Percentiles rank a stretch among this genome's conserved stretches.
These are phyloP conservation scores for Lophiotrema nucula DNA, from an alignment of 495 filamentous ascomycete species.

Conservation along the genomic window DNA sequence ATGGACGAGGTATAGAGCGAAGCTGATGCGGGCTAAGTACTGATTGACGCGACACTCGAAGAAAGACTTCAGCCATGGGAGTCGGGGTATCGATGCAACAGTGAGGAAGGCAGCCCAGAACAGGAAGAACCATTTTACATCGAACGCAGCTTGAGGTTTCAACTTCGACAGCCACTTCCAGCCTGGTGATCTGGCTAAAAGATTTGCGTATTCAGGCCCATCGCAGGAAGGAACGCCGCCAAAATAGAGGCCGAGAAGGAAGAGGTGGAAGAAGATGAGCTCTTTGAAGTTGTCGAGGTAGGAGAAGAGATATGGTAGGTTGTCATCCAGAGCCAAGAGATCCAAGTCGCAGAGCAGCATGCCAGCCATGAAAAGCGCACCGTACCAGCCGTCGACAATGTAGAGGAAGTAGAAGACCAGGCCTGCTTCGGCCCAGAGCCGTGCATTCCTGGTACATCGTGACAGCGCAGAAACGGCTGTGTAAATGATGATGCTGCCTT, in stretches of 20 bases:
- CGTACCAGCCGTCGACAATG: constrained; percentile 47
- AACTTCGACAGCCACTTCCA: constrained; percentile 25
- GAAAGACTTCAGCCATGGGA: constrained; percentile 28
- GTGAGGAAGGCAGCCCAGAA: constrained; percentile 40
- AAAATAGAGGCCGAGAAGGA: constrained; percentile 32
- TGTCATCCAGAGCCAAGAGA: constrained; percentile 8
- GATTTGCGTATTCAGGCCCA: constrained; percentile 35
- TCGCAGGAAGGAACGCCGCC: constrained; percentile 48
- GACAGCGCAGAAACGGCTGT: constrained; percentile 38
- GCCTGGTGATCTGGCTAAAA: constrained; percentile 44
- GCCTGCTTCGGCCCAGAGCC: constrained; percentile 30
- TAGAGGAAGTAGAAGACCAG: constrained; percentile 37
- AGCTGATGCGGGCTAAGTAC: constrained; percentile 53
- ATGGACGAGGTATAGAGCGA: constrained; percentile 55
- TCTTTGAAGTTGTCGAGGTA: constrained; percentile 22
- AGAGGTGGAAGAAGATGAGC: constrained; percentile 31
- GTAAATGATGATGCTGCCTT: constrained; percentile 51
- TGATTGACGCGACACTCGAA: constrained; percentile 38
- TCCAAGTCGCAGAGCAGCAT: constrained; percentile 45
- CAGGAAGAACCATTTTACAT: constrained; percentile 38
- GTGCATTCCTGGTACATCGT: constrained; percentile 36
- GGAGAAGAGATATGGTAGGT: constrained; percentile 14
- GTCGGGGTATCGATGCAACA: constrained; percentile 33
- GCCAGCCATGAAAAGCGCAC: constrained; percentile 48
- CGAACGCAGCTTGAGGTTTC: constrained; percentile 48